phyloP scores from a whole-genome alignment of 768 basidiomycete species.

The Tulasnella sp. region DNA sequence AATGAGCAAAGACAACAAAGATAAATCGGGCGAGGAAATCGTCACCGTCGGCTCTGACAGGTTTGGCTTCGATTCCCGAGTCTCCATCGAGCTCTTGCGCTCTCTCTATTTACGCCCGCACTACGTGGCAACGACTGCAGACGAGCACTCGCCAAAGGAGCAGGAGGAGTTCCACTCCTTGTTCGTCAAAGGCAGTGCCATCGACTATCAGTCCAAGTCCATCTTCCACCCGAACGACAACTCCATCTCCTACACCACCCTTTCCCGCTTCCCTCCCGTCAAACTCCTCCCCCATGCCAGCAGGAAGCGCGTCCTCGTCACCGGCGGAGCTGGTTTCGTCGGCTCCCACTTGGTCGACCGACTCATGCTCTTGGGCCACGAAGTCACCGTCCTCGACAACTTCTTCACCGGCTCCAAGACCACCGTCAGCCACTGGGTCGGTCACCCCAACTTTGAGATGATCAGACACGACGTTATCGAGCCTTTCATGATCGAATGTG shows the following conservation, averaged over 20 bases:
- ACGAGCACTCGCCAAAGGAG: conserved; percentile 34
- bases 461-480: conserved; percentile 96
- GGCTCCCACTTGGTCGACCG: conserved; percentile 97
- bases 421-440: conserved; percentile 92
- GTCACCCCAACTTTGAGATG: conserved; percentile 98
- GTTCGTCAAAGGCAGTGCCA: conserved; percentile 42
- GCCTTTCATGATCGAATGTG: conserved; percentile 97
- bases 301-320: conserved; percentile 88
- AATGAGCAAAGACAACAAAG: conserved; percentile 31
- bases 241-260: conserved; percentile 85
- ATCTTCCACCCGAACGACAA: conserved; percentile 73
- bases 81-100: conserved; percentile 69
- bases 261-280: conserved; percentile 88
- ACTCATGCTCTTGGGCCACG: conserved; percentile 95
- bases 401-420: conserved; percentile 98
- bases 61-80: conserved; percentile 86
- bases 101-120: conserved; percentile 82
- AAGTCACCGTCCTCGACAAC: conserved; percentile 95
- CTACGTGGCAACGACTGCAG: conserved; percentile 46
- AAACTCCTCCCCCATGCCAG: conserved; percentile 66
- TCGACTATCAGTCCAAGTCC: conserved; percentile 70
- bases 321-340: conserved; percentile 98
- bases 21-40: conserved; percentile 66
- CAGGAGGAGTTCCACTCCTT: conserved; percentile 44
- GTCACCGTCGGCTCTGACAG: conserved; percentile 71